Base-by-base conservation (phyloP, 1,284 basidiomycete genomes). In the Bjerkandera adusta region DNA sequence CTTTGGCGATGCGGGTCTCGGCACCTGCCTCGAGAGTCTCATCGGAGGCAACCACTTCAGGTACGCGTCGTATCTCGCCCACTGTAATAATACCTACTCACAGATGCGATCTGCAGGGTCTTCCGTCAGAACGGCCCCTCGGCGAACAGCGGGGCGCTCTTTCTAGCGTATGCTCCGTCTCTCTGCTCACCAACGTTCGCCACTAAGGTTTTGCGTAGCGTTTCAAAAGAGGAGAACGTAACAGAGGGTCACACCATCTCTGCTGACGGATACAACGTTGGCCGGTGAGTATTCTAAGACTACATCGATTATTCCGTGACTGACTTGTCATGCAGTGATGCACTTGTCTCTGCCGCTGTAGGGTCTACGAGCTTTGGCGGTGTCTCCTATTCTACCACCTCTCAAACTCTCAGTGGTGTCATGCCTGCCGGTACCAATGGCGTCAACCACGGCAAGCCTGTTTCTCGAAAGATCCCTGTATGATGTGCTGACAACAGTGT, bases 71-170 rank as follows among this genome's bases (percentile, higher is more conserved):
- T 33, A 15, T 18, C 7, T 24, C 18, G 10, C 7, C 18, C 18
- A 34, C 15, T 35, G 3, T 12, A 2, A 6, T 18, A 22, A 37
- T n/a, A 8, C 25, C 34, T 16, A 37, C 10, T n/a, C 16, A 18
- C 18, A 21, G n/a, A 7, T 21, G n/a, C n/a, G n/a, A n/a, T 18
- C n/a, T 15, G 77, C 59, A 77, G 85, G 40, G 77, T 85, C 11
- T 89, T 77, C 76, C 80, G 80, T 55, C 87, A 89, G 68, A 85
- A 89, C 48, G 86, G 86, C 0, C 72, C 79, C 1, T 47, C 21
- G 12, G 81, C 77, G 1, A 56, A 82, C 49, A 81, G 71, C 27
- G 77, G 77, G 1, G 81, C 84, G 5, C 80, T 83, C 72, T 89
- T 85, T 62, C 67, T 85, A 27, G 83, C 81, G 79, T 84, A 62